These are phyloP conservation scores for Epichloe gansuensis DNA, from an alignment of 2,329 filamentous ascomycete species.

Conservation along the genomic window DNA sequence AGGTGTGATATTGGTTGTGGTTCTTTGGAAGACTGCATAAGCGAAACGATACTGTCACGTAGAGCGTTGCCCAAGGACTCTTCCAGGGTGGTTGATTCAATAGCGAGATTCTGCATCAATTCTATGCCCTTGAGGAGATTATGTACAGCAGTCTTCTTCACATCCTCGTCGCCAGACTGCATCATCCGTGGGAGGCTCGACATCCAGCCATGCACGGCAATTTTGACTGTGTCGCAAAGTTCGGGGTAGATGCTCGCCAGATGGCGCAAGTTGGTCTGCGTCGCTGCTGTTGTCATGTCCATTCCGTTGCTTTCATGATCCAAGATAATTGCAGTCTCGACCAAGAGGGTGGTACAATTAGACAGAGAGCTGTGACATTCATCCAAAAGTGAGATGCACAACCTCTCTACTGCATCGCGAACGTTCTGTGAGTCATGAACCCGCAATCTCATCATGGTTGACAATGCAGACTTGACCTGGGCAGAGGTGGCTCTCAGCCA, in stretches of 20 bases:
- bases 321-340: constrained; percentile 71
- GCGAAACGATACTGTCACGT: constrained; percentile 56
- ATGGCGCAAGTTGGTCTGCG: constrained; percentile 43
- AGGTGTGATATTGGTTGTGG: constrained; percentile 13
- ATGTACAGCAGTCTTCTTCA: constrained; percentile 58
- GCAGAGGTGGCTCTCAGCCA: constrained; percentile 74
- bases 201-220: constrained; percentile 69
- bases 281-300: constrained; percentile 13
- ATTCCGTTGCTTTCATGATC: constrained; percentile 35
- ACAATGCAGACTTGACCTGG: constrained; percentile 75
- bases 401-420: constrained; percentile 48
- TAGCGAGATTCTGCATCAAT: constrained; percentile 49
- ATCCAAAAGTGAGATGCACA: constrained; percentile 67
- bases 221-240: constrained; percentile 53
- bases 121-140: constrained; percentile 66
- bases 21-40: constrained; percentile 17
- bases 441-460: constrained; percentile 64
- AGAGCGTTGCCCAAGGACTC: constrained; percentile 56
- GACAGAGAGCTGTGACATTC: constrained; percentile 64
- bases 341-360: constrained; percentile 56
- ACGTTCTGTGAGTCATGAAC: constrained; percentile 60
- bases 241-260: constrained; percentile 50
- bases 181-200: constrained; percentile 69
- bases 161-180: constrained; percentile 70
- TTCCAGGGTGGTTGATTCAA: constrained; percentile 54